phyloP scores from a whole-genome alignment of 2,329 filamentous ascomycete genomes.

The Plenodomus lindquistii region DNA sequence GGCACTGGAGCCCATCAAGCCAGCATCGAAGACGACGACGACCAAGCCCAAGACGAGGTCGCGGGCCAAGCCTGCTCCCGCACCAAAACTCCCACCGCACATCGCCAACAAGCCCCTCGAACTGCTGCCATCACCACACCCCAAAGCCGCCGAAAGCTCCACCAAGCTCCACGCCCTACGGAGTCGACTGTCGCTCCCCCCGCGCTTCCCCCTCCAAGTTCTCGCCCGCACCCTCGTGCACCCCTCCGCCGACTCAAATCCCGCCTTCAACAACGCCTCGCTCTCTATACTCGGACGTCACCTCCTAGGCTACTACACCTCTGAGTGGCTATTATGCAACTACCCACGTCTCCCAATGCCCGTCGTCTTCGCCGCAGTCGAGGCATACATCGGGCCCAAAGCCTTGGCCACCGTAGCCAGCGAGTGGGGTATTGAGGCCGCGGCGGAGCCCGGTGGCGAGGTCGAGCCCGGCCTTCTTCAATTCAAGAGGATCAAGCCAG shows the following conservation, averaged over 20 bases:
- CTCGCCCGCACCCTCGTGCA: constrained; percentile 86
- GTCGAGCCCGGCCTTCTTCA: constrained; percentile 91
- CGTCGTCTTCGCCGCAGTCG: constrained; percentile 85
- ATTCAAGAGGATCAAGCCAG: constrained; percentile 59
- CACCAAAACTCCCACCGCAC: not conserved
- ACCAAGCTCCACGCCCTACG: constrained; percentile 92
- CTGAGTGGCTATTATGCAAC: constrained; percentile 83
- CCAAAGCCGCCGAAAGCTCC: constrained; percentile 68
- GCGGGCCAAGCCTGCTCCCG: not conserved
- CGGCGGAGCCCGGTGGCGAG: constrained; percentile 84
- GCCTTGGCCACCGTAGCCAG: constrained; percentile 73
- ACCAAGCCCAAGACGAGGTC: constrained; percentile 10
- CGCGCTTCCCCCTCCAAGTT: constrained; percentile 80
- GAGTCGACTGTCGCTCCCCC: constrained; percentile 80
- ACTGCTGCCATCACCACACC: constrained; percentile 70
- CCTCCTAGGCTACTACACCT: constrained; percentile 84
- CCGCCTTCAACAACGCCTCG: constrained; percentile 85
- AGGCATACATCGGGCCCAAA: constrained; percentile 77
- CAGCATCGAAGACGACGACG: constrained; percentile 4
- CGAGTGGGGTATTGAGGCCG: constrained; percentile 90
- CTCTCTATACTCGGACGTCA: constrained; percentile 80
- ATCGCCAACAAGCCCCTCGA: constrained; percentile 21
- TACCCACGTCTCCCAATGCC: constrained; percentile 89
- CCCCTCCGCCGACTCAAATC: constrained; percentile 76
- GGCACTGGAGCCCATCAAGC: not conserved